These are phyloP conservation scores for Coprinopsis strossmayeri DNA, from an alignment of 768 basidiomycete species.

Conservation along the genomic window DNA sequence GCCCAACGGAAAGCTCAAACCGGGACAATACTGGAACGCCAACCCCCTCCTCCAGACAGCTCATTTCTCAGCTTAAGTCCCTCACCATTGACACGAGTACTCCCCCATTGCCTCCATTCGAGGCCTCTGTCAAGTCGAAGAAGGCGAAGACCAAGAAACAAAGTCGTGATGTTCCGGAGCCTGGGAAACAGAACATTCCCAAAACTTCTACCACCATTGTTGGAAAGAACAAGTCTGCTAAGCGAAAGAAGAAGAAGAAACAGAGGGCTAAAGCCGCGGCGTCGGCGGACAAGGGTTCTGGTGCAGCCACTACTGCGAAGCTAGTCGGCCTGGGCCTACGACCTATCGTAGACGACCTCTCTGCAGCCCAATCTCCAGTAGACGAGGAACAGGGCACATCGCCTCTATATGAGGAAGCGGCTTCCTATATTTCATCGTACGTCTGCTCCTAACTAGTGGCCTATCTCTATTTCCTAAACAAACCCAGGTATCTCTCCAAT, in stretches of 20 bases:
- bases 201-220: too few species aligned
- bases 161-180: too few species aligned
- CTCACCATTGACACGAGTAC: background rate
- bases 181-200: too few species aligned
- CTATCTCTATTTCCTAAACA: background rate
- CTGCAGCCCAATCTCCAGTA: constrained; percentile 15
- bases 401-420: constrained; percentile 51
- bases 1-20: background rate
- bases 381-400: too few species aligned
- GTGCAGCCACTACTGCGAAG: constrained; percentile 16
- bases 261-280: too few species aligned
- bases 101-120: background rate
- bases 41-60: background rate
- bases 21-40: background rate
- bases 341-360: constrained; percentile 45
- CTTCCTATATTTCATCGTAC: constrained; percentile 54
- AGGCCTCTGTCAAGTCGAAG: background rate
- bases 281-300: background rate
- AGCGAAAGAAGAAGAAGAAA: background rate
- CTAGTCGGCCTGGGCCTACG: constrained; percentile 22
- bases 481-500: constrained; percentile 44
- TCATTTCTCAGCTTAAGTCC: background rate
- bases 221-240: constrained; percentile 2
- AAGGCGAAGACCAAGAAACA: background rate
- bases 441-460: constrained; percentile 20